phyloP scores from a whole-genome alignment of 164 flowering plant species.

The Umbilicus rupestris region DNA sequence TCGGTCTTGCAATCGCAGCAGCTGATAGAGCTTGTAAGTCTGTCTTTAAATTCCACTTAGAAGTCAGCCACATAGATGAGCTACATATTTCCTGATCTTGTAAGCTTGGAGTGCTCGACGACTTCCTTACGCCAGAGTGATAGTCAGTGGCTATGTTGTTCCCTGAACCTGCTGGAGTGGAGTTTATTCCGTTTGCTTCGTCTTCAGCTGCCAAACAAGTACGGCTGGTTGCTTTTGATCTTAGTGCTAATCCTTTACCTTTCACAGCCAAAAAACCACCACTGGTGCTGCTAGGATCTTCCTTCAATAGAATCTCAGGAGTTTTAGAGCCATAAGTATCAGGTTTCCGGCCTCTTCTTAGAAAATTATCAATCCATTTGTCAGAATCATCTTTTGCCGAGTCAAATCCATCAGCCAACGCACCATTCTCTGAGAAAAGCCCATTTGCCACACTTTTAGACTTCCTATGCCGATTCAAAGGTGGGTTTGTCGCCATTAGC shows the following conservation, averaged over 20 bases:
- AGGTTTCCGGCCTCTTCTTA: conserved; percentile 29
- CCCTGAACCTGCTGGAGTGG: conserved; percentile 21
- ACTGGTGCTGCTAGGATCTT: conserved; percentile 19
- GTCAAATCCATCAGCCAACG: conserved; percentile 12
- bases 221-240: conserved; percentile 28
- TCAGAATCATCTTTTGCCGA: conserved; percentile 19
- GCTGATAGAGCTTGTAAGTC: conserved; percentile 51
- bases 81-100: conserved; percentile 17
- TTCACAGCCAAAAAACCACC: conserved; percentile 16
- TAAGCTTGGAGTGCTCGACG: conserved; percentile 30
- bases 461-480: conserved; percentile 8
- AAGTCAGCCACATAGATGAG: conserved; percentile 41
- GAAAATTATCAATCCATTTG: conserved; percentile 22
- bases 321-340: conserved; percentile 17
- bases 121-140: conserved; percentile 17
- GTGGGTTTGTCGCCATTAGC: conserved; percentile 9
- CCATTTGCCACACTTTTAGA: conserved; percentile 13
- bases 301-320: conserved; percentile 22
- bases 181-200: conserved; percentile 17
- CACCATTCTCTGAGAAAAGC: conserved; percentile 14
- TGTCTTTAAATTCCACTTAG: conserved; percentile 60
- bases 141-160: conserved; percentile 13
- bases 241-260: conserved; percentile 26
- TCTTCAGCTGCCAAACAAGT: conserved; percentile 15
- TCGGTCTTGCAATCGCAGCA: conserved; percentile 59